Percentiles rank a stretch among this genome's conserved stretches.
These are phyloP conservation scores for Cicer chorassanicum DNA, from an alignment of 306 rosid species.

Conservation along the genomic window DNA sequence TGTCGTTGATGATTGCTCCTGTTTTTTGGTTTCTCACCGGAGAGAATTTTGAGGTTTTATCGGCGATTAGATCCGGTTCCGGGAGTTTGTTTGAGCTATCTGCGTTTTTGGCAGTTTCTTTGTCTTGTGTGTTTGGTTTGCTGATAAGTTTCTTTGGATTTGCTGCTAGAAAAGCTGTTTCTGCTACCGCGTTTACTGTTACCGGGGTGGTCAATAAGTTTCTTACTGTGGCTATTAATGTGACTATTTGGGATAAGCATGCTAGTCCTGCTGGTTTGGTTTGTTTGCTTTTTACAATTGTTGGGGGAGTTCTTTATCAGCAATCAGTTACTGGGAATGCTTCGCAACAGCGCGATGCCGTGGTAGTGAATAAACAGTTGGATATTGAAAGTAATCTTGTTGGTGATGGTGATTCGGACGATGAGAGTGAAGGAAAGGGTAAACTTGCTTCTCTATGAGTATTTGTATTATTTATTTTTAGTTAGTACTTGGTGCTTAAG, in stretches of 20 bases:
- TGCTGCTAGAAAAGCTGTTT: conserved; percentile 88
- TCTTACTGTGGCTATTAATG: conserved; percentile 89
- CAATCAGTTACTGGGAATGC: conserved; percentile 72
- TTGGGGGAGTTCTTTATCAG: conserved; percentile 91
- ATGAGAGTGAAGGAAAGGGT: conserved; percentile 61
- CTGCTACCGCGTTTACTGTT: conserved; percentile 93
- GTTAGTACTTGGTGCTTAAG: conserved; percentile 31
- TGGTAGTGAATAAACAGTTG: conserved; percentile 50
- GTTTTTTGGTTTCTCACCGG: conserved; percentile 80
- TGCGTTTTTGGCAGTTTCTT: conserved; percentile 67
- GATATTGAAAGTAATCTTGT: conserved; percentile 45
- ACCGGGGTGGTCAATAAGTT: conserved; percentile 98
- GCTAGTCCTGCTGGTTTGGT: conserved; percentile 88
- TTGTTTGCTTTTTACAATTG: conserved; percentile 80
- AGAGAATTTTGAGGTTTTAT: conserved; percentile 72
- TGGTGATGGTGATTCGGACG: conserved; percentile 40
- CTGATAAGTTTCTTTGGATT: conserved; percentile 95
- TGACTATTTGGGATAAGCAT: conserved; percentile 92
- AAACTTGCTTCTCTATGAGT: conserved; percentile 66
- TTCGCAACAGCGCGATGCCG: conserved; percentile 52
- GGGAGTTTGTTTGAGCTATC: conserved; percentile 59
- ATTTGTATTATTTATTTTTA: conserved; percentile 48
- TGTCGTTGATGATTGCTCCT: conserved; percentile 88
- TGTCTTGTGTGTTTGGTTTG: conserved; percentile 89
- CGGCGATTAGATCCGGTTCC: conserved; percentile 58